Base-by-base conservation (phyloP, 192 early-diverging fungal species). In the Mortierella hygrophila region DNA sequence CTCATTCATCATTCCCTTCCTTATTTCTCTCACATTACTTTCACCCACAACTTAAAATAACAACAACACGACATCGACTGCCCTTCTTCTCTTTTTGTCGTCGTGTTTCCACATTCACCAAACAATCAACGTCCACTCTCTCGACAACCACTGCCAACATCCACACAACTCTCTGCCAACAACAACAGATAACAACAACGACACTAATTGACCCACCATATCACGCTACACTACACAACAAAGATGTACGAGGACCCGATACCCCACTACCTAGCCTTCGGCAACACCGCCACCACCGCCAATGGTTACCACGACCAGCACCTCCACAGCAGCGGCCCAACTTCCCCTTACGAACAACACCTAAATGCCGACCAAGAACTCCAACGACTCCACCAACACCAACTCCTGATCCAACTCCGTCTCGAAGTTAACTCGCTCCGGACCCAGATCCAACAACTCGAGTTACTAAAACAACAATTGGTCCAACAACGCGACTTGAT, bases 181-280 rank as follows among this genome's bases (percentile, higher is more conserved):
- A 4, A 46, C 16, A 52, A 52, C 13, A 49, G 15, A 21, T 6
- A 21, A 21, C 49, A 52, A 52, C 4, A 6, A 52, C 20, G 49
- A 52, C 20, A 52, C 18, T 20, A 46, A 46, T 20, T 52, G 49
- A 20, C 15, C 49, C 0, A 52, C 49, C 3, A 23, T 10, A 23
- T 3, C 26, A 26, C 7, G 29, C 55, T 23, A 57, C 23, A 57
- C 55, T 41, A 71, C 41, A 71, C 38, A 75, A 29, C 46, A 35
- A 68, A 11, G 37, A 82, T 82, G 81, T 82, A 82, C 76, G 81
- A 82, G 37, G 81, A 82, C 63, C 76, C 75, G 68, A 75, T 77
- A 68, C 55, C 75, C 9, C 81, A 82, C 20, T 49, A 54, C 75
- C 6, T 70, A 49, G 70, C 72, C 55, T 20, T 42, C 49, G 23